phyloP scores from a whole-genome alignment of 2,329 filamentous ascomycete species.

The Aspergillus sp. region DNA sequence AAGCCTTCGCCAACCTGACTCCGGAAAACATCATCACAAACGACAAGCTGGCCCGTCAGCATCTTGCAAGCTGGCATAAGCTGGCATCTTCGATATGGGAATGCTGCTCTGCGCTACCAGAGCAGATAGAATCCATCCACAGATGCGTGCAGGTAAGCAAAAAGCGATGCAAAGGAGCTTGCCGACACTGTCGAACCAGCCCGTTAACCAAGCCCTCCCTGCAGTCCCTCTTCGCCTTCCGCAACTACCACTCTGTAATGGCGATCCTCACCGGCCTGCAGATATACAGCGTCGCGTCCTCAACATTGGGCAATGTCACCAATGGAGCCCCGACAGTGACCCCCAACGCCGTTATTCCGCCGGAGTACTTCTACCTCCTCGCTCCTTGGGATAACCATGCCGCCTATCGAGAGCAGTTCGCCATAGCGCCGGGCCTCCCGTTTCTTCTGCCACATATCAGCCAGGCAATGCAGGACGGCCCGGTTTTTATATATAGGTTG shows the following conservation, averaged over 20 bases:
- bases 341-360: conserved; percentile 15
- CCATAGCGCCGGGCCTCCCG: conserved; percentile 25
- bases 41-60: conserved; percentile 10
- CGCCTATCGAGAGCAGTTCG: conserved; percentile 26
- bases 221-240: conserved; percentile 20
- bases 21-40: conserved; percentile 15
- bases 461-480: conserved; percentile 23
- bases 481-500: too few species aligned
- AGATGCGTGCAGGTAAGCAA: conserved; percentile 29
- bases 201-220: conserved; percentile 2
- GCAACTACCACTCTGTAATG: conserved; percentile 30
- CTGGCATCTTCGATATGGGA: conserved; percentile 28
- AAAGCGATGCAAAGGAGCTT: too few species aligned
- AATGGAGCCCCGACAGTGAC: conserved; percentile 11
- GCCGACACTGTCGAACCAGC: not conserved
- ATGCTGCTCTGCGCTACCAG: conserved; percentile 28
- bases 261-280: conserved; percentile 29
- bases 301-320: conserved; percentile 9
- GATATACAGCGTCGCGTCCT: conserved; percentile 20
- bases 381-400: conserved; percentile 25
- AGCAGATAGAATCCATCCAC: conserved; percentile 22
- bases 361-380: conserved; percentile 17
- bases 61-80: conserved; percentile 22
- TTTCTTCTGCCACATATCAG: conserved; percentile 30
- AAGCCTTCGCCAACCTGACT: conserved; percentile 20